phyloP scores from a whole-genome alignment of 805 yeast species.

The Yarrowia alimentaria region DNA sequence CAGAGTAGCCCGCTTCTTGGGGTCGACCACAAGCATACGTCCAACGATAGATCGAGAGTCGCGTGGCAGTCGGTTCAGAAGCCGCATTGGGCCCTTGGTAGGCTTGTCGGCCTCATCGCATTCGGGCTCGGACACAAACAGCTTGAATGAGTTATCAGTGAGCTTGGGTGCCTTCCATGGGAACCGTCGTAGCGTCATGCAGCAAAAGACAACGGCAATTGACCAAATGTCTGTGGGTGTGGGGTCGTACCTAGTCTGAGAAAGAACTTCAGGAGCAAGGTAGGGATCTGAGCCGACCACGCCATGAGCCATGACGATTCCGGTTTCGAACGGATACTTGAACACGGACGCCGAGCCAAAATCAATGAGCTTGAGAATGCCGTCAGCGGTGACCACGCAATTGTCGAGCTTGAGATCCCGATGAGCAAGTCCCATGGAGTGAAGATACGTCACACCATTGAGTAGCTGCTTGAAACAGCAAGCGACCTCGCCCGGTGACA shows the following conservation, averaged over 20 bases:
- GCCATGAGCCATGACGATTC: conserved; percentile 70
- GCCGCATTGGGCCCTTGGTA: conserved; percentile 66
- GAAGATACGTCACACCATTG: conserved; percentile 77
- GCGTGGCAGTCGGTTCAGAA: conserved; percentile 68
- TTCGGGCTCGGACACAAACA: conserved; percentile 48
- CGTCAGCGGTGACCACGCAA: conserved; percentile 79
- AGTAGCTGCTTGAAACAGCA: conserved; percentile 89
- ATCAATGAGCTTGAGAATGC: conserved; percentile 86
- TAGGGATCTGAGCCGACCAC: conserved; percentile 88
- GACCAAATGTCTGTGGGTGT: conserved; percentile 95
- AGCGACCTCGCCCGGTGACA: conserved; percentile 73
- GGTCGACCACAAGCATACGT: conserved; percentile 63
- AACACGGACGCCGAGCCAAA: conserved; percentile 93
- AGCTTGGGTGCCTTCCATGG: conserved; percentile 93
- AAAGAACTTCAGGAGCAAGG: conserved; percentile 88
- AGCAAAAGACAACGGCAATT: conserved; percentile 82
- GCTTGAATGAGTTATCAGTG: conserved; percentile 76
- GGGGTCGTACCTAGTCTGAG: conserved; percentile 80
- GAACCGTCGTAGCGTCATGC: conserved; percentile 87
- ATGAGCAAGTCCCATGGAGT: conserved; percentile 82
- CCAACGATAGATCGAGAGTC: conserved; percentile 60
- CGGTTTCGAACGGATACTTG: conserved; percentile 59
- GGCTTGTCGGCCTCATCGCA: conserved; percentile 33
- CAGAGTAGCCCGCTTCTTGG: conserved; percentile 57
- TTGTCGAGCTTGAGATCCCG: conserved; percentile 90